Base-by-base conservation (phyloP, 805 yeast species). In the Ogataea sp. region DNA sequence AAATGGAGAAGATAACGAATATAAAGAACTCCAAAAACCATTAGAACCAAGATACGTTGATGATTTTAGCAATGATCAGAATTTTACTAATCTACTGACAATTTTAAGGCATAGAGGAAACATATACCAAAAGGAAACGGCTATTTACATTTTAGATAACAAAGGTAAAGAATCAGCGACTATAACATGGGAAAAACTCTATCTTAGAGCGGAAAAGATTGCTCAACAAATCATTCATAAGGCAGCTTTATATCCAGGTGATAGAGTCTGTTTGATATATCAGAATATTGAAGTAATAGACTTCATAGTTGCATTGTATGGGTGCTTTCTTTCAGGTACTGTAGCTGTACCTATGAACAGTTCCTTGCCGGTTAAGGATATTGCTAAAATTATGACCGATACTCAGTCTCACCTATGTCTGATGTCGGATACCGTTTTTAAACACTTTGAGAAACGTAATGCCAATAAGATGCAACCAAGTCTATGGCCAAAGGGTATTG, bases 331-430 rank as follows among this genome's bases (percentile, higher is more conserved):
- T 41, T 95, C 97, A 1, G 96, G 95, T 2, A 83, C 87, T 34
- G 89, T 93, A 2, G 97, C 97, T 0, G 90, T 93, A 5, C 98
- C 98, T 0, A 78, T 93, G 32, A 84, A 84, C 39, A 80, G 87
- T 42, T 83, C 79, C 39, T 71, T 78, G 21, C 80, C 82, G 25
- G 62, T 80, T 21, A 66, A 67, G 32, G 96, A 88, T 46, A 77
- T 88, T 43, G 69, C 76, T 13, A 79, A 77, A 43, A 82, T 89
- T 26, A 75, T 89, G 59, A 73, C 71, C 33, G 67, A 73, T 25
- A 84, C 97, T 0, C 84, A 80, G 42, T 73, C 94, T 1, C 87
- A 82, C 55, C 66, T 85, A 38, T 80, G 89, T 37, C 64, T 93
- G 24, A 80, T 86, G 47, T 85, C 96, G 0, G 97, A 89, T 26